Conservation (phyloP, 225 moss, liverwort and hornwort genomes). For the Physcomitrium patens region DNA sequence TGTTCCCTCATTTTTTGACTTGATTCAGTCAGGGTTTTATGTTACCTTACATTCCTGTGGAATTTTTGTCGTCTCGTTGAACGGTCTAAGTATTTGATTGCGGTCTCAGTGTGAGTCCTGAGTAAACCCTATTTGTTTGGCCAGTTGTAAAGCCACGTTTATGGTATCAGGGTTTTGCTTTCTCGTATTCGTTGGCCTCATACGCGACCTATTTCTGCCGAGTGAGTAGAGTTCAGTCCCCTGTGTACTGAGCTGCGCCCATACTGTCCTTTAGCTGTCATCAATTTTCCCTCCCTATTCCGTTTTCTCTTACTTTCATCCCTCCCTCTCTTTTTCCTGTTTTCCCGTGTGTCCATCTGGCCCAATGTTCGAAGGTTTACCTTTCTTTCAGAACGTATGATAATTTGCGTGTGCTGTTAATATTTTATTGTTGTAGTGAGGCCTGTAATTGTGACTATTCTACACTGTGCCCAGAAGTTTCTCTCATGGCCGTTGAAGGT, state of each 20-base stretch:
- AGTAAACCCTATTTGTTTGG: neutral
- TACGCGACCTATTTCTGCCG: no score
- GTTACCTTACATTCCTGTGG: neutral
- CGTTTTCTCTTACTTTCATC: no score
- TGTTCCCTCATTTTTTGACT: neutral
- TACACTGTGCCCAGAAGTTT: neutral
- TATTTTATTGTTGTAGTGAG: no score
- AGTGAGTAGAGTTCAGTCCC: no score
- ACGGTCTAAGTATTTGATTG: conserved; percentile 2
- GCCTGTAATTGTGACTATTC: neutral
- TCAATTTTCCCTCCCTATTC: no score
- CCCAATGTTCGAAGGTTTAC: no score
- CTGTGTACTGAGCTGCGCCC: no score
- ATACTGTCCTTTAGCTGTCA: no score
- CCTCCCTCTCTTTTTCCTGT: no score
- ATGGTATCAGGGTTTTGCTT: conserved; percentile 27
- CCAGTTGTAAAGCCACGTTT: neutral
- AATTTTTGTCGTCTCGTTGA: neutral
- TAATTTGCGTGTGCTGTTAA: no score
- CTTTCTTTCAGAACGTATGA: no score
- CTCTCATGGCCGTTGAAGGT: neutral
- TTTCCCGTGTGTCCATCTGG: neutral
- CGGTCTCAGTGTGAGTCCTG: conserved; percentile 9
- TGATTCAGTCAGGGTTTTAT: conserved; percentile 25
- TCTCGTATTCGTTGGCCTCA: neutral